Evolutionary conservation across 2,329 filamentous ascomycete genomes (phyloP).

Genomic region (Coniochaeta sp.): DNA sequence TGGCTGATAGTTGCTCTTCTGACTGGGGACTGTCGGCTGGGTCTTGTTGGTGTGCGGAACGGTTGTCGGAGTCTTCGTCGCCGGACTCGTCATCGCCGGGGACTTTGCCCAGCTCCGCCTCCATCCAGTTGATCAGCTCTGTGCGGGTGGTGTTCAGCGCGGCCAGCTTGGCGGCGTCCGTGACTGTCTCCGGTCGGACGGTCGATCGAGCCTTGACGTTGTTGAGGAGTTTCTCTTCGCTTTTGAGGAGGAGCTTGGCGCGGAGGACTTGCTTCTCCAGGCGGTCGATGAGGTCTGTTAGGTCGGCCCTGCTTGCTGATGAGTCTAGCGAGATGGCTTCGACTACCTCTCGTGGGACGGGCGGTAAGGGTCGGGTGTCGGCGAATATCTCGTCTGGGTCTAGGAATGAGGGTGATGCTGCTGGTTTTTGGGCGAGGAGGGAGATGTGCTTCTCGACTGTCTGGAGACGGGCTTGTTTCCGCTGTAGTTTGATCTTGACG

Average conservation of each 20-base stretch:
- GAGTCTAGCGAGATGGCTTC: slow-evolving; percentile 39
- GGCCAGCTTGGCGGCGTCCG: slow-evolving; percentile 33
- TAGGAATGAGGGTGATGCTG: slow-evolving; percentile 42
- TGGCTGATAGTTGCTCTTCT: slow-evolving; percentile 33
- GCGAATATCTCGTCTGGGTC: slow-evolving; percentile 40
- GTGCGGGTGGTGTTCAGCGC: slow-evolving; percentile 50
- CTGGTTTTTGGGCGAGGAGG: slow-evolving; percentile 42
- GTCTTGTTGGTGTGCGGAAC: background rate
- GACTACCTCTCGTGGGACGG: slow-evolving; percentile 45
- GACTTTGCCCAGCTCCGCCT: slow-evolving; percentile 51
- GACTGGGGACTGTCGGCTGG: slow-evolving; percentile 20
- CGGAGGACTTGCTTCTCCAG: slow-evolving; percentile 53
- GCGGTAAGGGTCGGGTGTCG: slow-evolving; percentile 35
- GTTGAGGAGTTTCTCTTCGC: slow-evolving; percentile 48
- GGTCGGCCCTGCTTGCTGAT: slow-evolving; percentile 27
- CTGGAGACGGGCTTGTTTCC: slow-evolving; percentile 42
- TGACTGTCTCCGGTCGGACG: slow-evolving; percentile 26
- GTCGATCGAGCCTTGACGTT: slow-evolving; percentile 34
- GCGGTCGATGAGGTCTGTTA: slow-evolving; percentile 40
- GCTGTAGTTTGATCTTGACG: slow-evolving; percentile 40
- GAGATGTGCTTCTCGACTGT: slow-evolving; percentile 46
- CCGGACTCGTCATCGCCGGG: slow-evolving; percentile 21
- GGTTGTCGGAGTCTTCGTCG: background rate
- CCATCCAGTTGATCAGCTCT: slow-evolving; percentile 59
- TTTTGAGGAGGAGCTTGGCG: slow-evolving; percentile 48